Conservation (phyloP, 2,329 filamentous ascomycete genomes). For the Gnomoniopsis smithogilvyi region DNA sequence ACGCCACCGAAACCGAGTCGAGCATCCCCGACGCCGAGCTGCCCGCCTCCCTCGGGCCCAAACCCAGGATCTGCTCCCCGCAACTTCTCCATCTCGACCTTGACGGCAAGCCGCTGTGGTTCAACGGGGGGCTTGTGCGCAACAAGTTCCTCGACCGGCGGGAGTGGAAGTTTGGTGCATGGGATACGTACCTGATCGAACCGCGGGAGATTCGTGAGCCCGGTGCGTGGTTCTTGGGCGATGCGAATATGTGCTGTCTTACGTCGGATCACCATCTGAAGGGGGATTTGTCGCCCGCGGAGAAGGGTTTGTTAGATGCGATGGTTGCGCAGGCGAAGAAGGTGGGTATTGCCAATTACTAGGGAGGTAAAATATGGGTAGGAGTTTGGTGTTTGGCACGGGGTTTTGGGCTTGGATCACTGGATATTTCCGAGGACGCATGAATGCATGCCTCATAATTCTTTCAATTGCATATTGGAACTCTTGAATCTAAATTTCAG, state of each 20-base stretch:
- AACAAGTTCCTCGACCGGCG: conserved; percentile 38
- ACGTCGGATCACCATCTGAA: conserved; percentile 25
- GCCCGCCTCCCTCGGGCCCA: conserved; percentile 11
- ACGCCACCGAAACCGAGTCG: conserved; percentile 5
- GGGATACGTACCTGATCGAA: conserved; percentile 32
- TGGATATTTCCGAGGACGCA: no score
- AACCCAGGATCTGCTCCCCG: conserved; percentile 38
- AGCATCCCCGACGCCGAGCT: conserved; percentile 15
- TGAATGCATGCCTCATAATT: no score
- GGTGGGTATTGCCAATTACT: conserved; percentile 9
- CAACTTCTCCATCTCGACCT: conserved; percentile 42
- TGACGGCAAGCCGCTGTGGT: conserved; percentile 40
- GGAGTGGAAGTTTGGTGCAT: conserved; percentile 31
- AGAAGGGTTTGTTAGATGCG: conserved; percentile 26
- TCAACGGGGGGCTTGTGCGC: conserved; percentile 41
- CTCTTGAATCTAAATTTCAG: no score
- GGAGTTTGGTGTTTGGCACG: no score
- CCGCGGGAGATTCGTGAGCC: conserved; percentile 23
- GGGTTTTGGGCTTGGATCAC: no score
- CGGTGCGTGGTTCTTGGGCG: conserved; percentile 30
- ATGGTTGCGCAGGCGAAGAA: conserved; percentile 26
- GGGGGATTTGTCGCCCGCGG: conserved; percentile 23
- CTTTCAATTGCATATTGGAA: no score
- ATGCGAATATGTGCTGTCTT: conserved; percentile 33
- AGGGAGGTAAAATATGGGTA: no score